Conservation (phyloP, 306 rosid genomes). For the Inga leiocalycina region DNA sequence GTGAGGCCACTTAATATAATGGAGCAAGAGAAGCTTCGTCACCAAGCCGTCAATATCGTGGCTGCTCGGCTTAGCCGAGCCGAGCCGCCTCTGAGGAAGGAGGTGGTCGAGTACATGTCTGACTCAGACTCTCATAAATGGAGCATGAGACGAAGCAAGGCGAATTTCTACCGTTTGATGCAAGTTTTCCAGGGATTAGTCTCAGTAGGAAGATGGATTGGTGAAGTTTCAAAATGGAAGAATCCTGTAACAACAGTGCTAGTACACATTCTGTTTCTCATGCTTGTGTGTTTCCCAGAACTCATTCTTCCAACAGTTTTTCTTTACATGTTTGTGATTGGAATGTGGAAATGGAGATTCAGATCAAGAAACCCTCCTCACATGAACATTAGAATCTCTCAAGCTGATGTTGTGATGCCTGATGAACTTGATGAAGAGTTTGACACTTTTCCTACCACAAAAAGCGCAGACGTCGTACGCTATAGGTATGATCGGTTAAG, state of each 20-base stretch:
- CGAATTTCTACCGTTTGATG: constrained; percentile 75
- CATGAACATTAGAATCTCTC: constrained; percentile 76
- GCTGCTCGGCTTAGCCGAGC: constrained; percentile 77
- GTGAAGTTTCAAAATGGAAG: constrained; percentile 77
- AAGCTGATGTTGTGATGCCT: constrained; percentile 56
- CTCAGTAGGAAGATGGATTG: constrained; percentile 67
- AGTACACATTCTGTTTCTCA: constrained; percentile 76
- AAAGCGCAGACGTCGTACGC: constrained; percentile 58
- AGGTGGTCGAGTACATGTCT: constrained; percentile 85
- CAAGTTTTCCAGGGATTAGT: constrained; percentile 56
- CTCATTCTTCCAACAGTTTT: constrained; percentile 84
- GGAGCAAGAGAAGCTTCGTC: constrained; percentile 76
- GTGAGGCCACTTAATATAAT: constrained; percentile 61
- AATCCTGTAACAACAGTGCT: constrained; percentile 68
- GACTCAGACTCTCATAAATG: constrained; percentile 82
- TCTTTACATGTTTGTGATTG: constrained; percentile 87
- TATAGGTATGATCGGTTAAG: constrained; percentile 88
- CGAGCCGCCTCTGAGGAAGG: constrained; percentile 86
- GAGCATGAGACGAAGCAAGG: constrained; percentile 98
- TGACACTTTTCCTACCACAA: constrained; percentile 71
- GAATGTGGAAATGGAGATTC: constrained; percentile 79
- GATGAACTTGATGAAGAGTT: constrained; percentile 95
- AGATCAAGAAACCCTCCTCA: constrained; percentile 84
- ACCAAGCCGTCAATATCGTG: constrained; percentile 67
- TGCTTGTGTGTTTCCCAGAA: constrained; percentile 85